Conservation (phyloP, 345 rosid species). For the Trapa bicornis region DNA sequence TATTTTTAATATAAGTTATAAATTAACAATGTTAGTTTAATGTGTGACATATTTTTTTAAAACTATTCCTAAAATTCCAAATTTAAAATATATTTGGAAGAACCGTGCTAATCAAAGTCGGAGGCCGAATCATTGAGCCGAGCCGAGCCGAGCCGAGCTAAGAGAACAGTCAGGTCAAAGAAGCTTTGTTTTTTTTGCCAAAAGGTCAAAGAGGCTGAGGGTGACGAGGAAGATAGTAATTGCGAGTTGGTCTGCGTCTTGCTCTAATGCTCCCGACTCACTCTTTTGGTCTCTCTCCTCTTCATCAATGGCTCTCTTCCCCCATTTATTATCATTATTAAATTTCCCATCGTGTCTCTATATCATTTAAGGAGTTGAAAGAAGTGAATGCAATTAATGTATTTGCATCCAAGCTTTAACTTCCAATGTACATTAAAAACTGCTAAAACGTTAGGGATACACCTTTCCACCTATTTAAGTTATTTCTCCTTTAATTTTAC, state of each 20-base stretch:
- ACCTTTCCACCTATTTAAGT: not conserved
- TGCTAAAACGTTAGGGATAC: not conserved
- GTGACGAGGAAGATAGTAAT: not conserved
- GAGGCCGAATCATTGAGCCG: no score
- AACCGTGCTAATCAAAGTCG: no score
- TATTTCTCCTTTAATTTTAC: not conserved
- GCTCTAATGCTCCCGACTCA: no score
- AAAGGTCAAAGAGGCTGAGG: not conserved
- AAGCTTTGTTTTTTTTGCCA: no score
- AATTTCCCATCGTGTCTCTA: conserved; percentile 18
- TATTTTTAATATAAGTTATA: no score
- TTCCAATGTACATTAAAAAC: not conserved
- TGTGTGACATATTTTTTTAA: no score
- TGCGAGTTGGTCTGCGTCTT: no score
- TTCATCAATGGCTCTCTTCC: not conserved
- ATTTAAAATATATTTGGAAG: no score
- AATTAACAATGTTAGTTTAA: no score
- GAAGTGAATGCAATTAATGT: conserved; percentile 39
- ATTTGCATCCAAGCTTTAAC: conserved; percentile 31
- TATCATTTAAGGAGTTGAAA: conserved; percentile 28
- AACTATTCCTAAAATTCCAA: no score
- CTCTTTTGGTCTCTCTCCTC: not conserved
- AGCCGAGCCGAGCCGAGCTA: no score
- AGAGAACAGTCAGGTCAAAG: no score
- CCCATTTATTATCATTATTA: not conserved